Conservation (phyloP, 2,329 filamentous ascomycete species). For the Pyrenophora seminiperda region DNA sequence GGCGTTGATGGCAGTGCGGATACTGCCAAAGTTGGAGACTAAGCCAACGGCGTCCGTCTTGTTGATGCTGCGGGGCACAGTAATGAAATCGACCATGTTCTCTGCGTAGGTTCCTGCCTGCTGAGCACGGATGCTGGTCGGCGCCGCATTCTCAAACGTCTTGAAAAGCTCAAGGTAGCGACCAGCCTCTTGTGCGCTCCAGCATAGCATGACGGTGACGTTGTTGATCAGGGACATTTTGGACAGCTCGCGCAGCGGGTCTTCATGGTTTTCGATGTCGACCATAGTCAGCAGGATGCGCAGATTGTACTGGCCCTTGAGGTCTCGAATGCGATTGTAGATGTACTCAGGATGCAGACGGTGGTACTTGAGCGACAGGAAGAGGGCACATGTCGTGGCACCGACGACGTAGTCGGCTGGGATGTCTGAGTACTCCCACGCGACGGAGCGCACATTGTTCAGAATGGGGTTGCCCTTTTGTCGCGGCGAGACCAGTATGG, state of each 20-base stretch:
- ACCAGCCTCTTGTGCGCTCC: slow-evolving; percentile 91
- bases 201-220: slow-evolving; percentile 88
- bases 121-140: slow-evolving; percentile 80
- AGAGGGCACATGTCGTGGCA: slow-evolving; percentile 84
- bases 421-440: slow-evolving; percentile 99
- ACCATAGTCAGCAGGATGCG: slow-evolving; percentile 89
- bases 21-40: slow-evolving; percentile 88
- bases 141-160: slow-evolving; percentile 85
- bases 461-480: slow-evolving; percentile 96
- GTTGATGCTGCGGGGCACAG: slow-evolving; percentile 85
- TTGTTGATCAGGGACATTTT: slow-evolving; percentile 94
- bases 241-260: slow-evolving; percentile 83
- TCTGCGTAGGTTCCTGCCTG: slow-evolving; percentile 85
- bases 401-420: slow-evolving; percentile 91
- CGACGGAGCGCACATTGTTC: slow-evolving; percentile 76
- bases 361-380: slow-evolving; percentile 95
- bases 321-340: slow-evolving; percentile 84
- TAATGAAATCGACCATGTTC: slow-evolving; percentile 89
- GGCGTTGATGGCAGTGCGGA: slow-evolving; percentile 86
- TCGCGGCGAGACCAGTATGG: slow-evolving; percentile 86
- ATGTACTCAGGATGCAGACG: slow-evolving; percentile 97
- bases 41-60: slow-evolving; percentile 91
- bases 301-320: slow-evolving; percentile 85
- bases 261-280: slow-evolving; percentile 93
- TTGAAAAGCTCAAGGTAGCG: slow-evolving; percentile 96